Conservation (phyloP, 306 rosid genomes). For the Echinosophora koreensis region DNA sequence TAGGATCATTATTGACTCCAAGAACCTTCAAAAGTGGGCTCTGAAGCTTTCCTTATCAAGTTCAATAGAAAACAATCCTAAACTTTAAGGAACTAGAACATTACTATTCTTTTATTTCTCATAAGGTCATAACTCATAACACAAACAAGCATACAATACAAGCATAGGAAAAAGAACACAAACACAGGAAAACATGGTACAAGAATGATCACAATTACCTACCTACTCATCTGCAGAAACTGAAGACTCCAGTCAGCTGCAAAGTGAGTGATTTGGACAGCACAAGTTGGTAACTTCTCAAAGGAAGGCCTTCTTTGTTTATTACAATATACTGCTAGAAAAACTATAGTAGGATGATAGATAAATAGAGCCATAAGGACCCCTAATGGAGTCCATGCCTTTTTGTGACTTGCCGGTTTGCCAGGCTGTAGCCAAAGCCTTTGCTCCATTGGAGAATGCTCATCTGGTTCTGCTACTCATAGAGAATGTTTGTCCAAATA, state of each 20-base stretch:
- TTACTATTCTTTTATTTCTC: conserved; percentile 29
- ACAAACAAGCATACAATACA: conserved; percentile 47
- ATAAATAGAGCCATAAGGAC: conserved; percentile 54
- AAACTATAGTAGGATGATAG: conserved; percentile 39
- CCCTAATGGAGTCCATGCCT: conserved; percentile 74
- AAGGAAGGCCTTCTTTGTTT: conserved; percentile 44
- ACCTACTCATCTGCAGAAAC: conserved; percentile 55
- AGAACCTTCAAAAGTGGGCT: neutral
- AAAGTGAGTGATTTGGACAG: conserved; percentile 43
- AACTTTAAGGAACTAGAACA: conserved; percentile 31
- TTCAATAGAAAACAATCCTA: conserved; percentile 23
- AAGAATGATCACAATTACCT: conserved; percentile 47
- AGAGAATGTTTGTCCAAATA: conserved; percentile 45
- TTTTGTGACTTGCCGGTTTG: conserved; percentile 95
- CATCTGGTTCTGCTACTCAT: conserved; percentile 42
- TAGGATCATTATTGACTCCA: neutral
- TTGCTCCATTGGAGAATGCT: conserved; percentile 46
- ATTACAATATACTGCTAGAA: conserved; percentile 52
- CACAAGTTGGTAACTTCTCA: conserved; percentile 52
- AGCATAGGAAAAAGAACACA: conserved; percentile 27
- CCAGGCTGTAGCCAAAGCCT: conserved; percentile 57
- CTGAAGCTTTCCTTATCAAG: conserved; percentile 23
- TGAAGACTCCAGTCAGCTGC: conserved; percentile 53
- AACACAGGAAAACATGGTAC: conserved; percentile 23
- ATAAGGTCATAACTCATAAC: conserved; percentile 41